Evolutionary conservation across 768 basidiomycete species (phyloP).

Genomic region (Exidia glandulosa): DNA sequence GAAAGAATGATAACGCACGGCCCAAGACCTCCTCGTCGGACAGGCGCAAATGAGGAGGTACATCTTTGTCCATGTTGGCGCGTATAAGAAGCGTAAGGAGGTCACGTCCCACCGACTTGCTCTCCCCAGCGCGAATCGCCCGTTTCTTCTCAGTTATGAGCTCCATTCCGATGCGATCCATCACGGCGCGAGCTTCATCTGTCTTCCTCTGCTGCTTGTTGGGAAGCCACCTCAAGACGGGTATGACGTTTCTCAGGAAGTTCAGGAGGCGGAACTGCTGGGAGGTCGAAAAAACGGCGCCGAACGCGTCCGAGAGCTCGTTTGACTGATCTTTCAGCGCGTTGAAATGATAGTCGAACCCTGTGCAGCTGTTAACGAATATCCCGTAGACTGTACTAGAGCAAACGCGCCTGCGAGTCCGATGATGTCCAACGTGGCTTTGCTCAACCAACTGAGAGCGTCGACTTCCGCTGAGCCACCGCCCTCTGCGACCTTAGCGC

Average conservation of each 20-base stretch:
- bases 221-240: slow-evolving; percentile 12
- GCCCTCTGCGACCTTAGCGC: neutral
- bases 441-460: slow-evolving; percentile 5
- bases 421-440: slow-evolving; percentile 14
- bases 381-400: neutral
- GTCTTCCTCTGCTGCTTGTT: slow-evolving; percentile 9
- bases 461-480: neutral
- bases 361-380: slow-evolving; percentile 6
- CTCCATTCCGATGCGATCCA: slow-evolving; percentile 17
- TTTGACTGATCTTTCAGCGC: slow-evolving; percentile 17
- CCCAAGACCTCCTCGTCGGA: slow-evolving; percentile 51
- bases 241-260: slow-evolving; percentile 12
- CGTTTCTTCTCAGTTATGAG: slow-evolving; percentile 23
- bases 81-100: slow-evolving; percentile 48
- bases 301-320: slow-evolving; percentile 22
- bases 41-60: slow-evolving; percentile 42
- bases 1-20: slow-evolving; percentile 24
- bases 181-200: neutral
- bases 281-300: slow-evolving; percentile 12
- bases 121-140: slow-evolving; percentile 13
- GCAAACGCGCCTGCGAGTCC: slow-evolving; percentile 11
- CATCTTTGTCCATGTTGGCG: slow-evolving; percentile 54
- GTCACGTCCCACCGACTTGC: slow-evolving; percentile 31
- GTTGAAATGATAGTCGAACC: slow-evolving; percentile 26
- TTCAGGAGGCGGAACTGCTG: neutral